Base-by-base conservation (phyloP, 2,329 filamentous ascomycete species). In the Colletotrichum cordylinicola region DNA sequence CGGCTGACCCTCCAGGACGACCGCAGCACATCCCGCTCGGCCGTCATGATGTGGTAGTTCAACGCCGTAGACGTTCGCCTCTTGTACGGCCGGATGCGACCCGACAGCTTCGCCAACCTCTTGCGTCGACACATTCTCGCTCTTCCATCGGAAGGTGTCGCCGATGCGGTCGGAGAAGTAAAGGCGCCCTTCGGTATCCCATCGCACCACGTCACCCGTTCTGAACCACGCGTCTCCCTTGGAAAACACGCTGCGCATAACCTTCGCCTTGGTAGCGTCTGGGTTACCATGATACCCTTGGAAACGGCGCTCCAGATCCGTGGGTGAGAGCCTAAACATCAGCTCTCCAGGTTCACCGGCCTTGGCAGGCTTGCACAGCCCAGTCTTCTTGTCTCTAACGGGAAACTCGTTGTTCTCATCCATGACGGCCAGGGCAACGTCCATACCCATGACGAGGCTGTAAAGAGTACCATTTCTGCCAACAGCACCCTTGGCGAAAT, bases 41-140 rank as follows among this genome's bases (percentile, higher is more conserved):
- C 95, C 95, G 80, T 98, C 95, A 81, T 98, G 95, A 78, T 94
- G 89, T 0, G 95, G 95, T 9, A 98, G 85, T 56, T 91, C 84
- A 4, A 98, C 94, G 48, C 95, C 95, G 80, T 98, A 98, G 33
- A 98, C 95, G 79, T 98, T 98, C 37, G 94, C 94, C 85, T 98
- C 95, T 37, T 90, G 86, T 16, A 98, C 88, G 1, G 87, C 87
- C 0, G 92, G 87, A 81, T 96, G 93, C 1, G 87, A 85, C 16
- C 94, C 93, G 0, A 98, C 84, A 0, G 91, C 91, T 81, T 96
- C 91, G n/a, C 93, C 91, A 21, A 98, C 96, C 83, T 98, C 95
- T 66, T 90, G 92, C 0, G 94, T 96, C 4, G 94, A 95, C 1
- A 96, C 94, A 80, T 96, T 96, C 84, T 96, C 94, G 67, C 92